phyloP scores from a whole-genome alignment of 345 rosid genomes.

The Aquilaria yunnanensis region DNA sequence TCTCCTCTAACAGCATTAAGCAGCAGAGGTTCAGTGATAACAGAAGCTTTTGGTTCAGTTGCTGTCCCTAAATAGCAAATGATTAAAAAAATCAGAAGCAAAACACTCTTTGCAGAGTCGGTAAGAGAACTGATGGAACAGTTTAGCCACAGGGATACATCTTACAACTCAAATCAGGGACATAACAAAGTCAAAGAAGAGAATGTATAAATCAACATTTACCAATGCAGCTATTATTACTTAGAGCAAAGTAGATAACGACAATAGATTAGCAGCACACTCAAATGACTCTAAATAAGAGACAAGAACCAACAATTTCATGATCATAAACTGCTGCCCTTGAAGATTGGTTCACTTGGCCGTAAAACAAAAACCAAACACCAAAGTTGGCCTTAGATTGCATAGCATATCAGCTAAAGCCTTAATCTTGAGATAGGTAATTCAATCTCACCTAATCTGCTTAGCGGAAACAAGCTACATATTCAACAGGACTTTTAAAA shows the following conservation, averaged over 20 bases:
- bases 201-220: neutral
- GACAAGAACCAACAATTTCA: too few relatives aligned
- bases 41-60: slow-evolving; percentile 39
- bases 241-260: neutral
- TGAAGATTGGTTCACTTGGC: too few relatives aligned
- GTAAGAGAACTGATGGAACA: neutral
- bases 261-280: too few relatives aligned
- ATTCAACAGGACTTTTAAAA: too few relatives aligned
- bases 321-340: too few relatives aligned
- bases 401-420: too few relatives aligned
- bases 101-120: neutral
- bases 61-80: slow-evolving; percentile 40
- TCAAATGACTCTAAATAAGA: too few relatives aligned
- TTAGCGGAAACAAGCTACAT: too few relatives aligned
- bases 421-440: too few relatives aligned
- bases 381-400: too few relatives aligned
- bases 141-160: neutral
- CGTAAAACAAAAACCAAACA: too few relatives aligned
- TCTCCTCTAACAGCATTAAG: slow-evolving; percentile 88
- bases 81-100: slow-evolving; percentile 1
- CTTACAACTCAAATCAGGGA: neutral
- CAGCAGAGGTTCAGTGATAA: slow-evolving; percentile 65
- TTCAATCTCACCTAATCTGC: too few relatives aligned
- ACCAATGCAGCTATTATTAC: neutral
- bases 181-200: neutral